Evolutionary conservation across 2,329 filamentous ascomycete species (phyloP).

Genomic region (Pseudopyricularia javanii): DNA sequence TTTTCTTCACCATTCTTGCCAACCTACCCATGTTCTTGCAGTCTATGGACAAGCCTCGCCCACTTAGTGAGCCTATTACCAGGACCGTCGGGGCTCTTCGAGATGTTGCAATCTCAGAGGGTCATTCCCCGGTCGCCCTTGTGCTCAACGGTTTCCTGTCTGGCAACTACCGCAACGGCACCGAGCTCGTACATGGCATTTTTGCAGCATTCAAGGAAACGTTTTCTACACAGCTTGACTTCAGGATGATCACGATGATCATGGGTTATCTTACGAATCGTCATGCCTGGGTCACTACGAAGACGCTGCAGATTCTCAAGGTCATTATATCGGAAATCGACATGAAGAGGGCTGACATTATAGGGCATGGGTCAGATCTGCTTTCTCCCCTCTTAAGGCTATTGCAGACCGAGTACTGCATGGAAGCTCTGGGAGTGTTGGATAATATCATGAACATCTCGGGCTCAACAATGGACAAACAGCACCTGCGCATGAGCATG

Average conservation of each 20-base stretch:
- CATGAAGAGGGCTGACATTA: constrained; percentile 83
- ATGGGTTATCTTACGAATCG: constrained; percentile 87
- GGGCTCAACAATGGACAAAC: constrained; percentile 81
- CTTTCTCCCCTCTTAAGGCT: constrained; percentile 86
- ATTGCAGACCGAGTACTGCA: constrained; percentile 85
- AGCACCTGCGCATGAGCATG: constrained; percentile 97
- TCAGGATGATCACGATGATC: constrained; percentile 75
- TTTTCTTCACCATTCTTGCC: constrained; percentile 81
- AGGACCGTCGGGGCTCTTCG: constrained; percentile 59
- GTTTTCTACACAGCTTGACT: constrained; percentile 74
- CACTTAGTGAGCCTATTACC: constrained; percentile 40
- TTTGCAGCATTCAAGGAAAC: constrained; percentile 62
- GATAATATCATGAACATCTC: constrained; percentile 95
- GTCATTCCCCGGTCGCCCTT: constrained; percentile 52
- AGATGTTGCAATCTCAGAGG: constrained; percentile 60
- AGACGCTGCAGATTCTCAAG: constrained; percentile 83
- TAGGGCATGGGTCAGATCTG: constrained; percentile 82
- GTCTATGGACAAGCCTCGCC: constrained; percentile 48
- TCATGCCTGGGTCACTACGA: constrained; percentile 78
- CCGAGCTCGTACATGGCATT: constrained; percentile 55
- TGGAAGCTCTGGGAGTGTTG: constrained; percentile 80
- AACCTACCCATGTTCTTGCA: constrained; percentile 80
- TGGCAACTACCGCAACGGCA: constrained; percentile 51
- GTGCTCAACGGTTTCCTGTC: constrained; percentile 60
- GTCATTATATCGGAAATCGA: constrained; percentile 80